Conservation (phyloP, 805 yeast species). For the Kodamaea laetipori region DNA sequence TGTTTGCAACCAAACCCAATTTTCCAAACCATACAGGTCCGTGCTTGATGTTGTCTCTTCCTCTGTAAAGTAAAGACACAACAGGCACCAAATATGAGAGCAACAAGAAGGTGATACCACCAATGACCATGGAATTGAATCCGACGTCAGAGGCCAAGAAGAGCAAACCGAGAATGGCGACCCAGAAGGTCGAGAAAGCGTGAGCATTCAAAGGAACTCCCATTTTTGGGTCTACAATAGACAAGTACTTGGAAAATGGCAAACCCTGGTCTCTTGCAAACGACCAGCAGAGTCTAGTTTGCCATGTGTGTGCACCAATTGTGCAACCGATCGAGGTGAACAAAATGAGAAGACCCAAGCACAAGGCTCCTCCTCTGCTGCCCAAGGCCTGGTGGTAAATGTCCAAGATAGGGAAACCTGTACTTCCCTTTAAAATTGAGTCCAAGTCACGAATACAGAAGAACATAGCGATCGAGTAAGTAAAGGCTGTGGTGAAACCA, state of each 20-base stretch:
- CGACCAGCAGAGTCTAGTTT: constrained; percentile 46
- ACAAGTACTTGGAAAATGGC: constrained; percentile 42
- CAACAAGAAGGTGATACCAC: constrained; percentile 41
- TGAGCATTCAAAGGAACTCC: constrained; percentile 46
- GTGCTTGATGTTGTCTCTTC: constrained; percentile 40
- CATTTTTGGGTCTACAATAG: constrained; percentile 38
- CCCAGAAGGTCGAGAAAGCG: constrained; percentile 35
- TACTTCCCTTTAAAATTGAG: constrained; percentile 27
- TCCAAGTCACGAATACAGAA: constrained; percentile 37
- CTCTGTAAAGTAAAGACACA: constrained; percentile 35
- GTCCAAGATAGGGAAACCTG: constrained; percentile 45
- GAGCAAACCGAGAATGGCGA: constrained; percentile 39
- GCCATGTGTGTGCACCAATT: constrained; percentile 45
- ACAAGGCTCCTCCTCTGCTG: constrained; percentile 37
- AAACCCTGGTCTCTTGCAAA: constrained; percentile 46
- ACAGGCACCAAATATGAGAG: constrained; percentile 41
- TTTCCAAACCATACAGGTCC: constrained; percentile 47
- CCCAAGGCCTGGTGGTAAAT: constrained; percentile 42
- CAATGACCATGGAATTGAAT: constrained; percentile 41
- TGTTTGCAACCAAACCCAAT: constrained; percentile 36
- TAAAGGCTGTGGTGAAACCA: constrained; percentile 41
- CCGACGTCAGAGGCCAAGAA: constrained; percentile 42
- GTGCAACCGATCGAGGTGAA: constrained; percentile 42
- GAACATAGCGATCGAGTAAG: constrained; percentile 44
- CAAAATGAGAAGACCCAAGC: constrained; percentile 37